A percentile compares a stretch with the other conserved stretches of the same genome.
Evolutionary conservation across 345 rosid genomes (phyloP).

Genomic region (Bruguiera sexangula): DNA sequence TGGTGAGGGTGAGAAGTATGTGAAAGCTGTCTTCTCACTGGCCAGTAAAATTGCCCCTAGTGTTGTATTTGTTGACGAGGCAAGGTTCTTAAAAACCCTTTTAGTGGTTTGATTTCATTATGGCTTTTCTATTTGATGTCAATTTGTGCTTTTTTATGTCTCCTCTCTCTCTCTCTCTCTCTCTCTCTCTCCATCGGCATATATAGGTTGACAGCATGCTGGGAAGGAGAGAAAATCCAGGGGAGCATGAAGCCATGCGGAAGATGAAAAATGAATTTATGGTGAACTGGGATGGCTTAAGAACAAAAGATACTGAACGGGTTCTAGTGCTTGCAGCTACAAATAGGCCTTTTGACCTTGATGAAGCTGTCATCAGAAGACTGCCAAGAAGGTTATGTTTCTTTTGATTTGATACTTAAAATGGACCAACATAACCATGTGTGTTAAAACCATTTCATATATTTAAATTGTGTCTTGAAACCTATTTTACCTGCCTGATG

Average conservation of each 20-base stretch:
- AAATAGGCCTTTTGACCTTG: slow-evolving; percentile 93
- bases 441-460: too few species aligned
- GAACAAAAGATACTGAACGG: slow-evolving; percentile 77
- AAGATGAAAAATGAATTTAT: slow-evolving; percentile 96
- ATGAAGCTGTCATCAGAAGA: slow-evolving; percentile 95
- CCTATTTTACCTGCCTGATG: too few species aligned
- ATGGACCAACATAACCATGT: neutral
- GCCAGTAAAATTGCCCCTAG: slow-evolving; percentile 91
- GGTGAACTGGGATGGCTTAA: slow-evolving; percentile 90
- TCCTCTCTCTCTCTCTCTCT: neutral
- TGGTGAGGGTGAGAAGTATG: slow-evolving; percentile 94
- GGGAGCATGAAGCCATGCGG: slow-evolving; percentile 88
- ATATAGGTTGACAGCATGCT: slow-evolving; percentile 92
- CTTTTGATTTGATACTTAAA: neutral
- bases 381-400: slow-evolving; percentile 63
- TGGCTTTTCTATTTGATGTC: neutral
- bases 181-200: slow-evolving; percentile 3
- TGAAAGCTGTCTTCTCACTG: slow-evolving; percentile 83
- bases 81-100: slow-evolving; percentile 22
- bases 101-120: neutral
- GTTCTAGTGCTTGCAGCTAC: slow-evolving; percentile 96
- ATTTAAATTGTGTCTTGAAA: too few species aligned
- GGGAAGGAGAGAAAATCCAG: slow-evolving; percentile 80
- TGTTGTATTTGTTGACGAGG: slow-evolving; percentile 94
- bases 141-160: neutral